A percentile compares a stretch with the other conserved stretches of the same genome.
Conservation (phyloP, 805 yeast genomes). For the Starmerella apis region DNA sequence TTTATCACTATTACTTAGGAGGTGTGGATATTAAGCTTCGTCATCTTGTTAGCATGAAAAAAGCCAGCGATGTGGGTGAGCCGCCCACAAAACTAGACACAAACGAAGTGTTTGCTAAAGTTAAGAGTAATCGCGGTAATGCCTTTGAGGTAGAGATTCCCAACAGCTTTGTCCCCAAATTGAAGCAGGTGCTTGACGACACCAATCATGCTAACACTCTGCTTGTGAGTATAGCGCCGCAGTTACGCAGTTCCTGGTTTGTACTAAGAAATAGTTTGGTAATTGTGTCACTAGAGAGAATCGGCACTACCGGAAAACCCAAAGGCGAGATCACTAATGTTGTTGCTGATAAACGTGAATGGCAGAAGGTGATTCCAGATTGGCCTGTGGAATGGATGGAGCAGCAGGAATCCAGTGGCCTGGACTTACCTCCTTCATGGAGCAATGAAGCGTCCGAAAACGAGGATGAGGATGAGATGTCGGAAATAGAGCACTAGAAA, state of each 20-base stretch:
- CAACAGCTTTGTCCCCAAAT: constrained; percentile 15
- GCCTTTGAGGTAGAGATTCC: constrained; percentile 30
- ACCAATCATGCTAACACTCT: constrained; percentile 10
- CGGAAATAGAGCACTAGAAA: neutral
- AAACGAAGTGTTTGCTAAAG: constrained; percentile 29
- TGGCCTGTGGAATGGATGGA: constrained; percentile 27
- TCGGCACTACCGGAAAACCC: constrained; percentile 24
- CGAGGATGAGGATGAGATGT: constrained; percentile 1
- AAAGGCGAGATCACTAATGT: constrained; percentile 32
- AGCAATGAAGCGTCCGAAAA: constrained; percentile 24
- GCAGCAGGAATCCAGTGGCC: constrained; percentile 18
- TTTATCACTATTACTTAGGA: neutral
- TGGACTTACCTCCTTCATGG: constrained; percentile 26
- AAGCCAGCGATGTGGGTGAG: constrained; percentile 22
- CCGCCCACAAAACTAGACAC: constrained; percentile 27
- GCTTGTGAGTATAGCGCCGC: constrained; percentile 30
- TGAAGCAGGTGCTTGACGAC: constrained; percentile 10
- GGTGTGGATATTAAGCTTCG: neutral
- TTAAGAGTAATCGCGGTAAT: constrained; percentile 29
- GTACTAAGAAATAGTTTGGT: constrained; percentile 33
- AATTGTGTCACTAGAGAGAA: constrained; percentile 24
- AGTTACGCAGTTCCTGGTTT: constrained; percentile 31
- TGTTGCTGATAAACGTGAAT: constrained; percentile 29
- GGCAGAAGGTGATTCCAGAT: constrained; percentile 31
- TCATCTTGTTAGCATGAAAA: constrained; percentile 9